Evolutionary conservation across 2,329 filamentous ascomycete genomes (phyloP).

Genomic region (Escovopsis sp.): DNA sequence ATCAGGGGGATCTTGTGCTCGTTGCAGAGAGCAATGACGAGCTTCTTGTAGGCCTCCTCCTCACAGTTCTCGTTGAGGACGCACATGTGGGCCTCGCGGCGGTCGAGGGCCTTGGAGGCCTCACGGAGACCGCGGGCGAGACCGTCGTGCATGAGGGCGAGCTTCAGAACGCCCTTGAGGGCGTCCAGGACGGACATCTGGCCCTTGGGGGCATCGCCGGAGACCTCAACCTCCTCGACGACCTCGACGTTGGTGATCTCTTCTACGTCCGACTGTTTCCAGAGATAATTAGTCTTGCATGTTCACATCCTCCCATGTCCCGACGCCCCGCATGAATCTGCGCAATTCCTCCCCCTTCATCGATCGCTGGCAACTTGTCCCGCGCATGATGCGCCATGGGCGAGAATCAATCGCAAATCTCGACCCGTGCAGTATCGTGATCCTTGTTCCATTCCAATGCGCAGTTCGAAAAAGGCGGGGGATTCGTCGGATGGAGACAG

Average conservation of each 20-base stretch:
- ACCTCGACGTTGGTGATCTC: constrained; percentile 73
- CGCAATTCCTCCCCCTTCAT: neutral
- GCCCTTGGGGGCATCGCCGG: constrained; percentile 77
- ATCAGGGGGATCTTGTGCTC: constrained; percentile 99
- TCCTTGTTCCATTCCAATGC: neutral
- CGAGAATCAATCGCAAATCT: neutral
- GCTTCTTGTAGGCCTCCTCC: constrained; percentile 99
- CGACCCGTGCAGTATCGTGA: neutral
- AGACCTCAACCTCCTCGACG: constrained; percentile 85
- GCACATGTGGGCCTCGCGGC: constrained; percentile 98
- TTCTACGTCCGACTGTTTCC: constrained; percentile 95
- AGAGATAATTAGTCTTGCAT: too few species aligned
- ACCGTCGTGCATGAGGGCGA: constrained; percentile 98
- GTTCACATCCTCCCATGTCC: too few species aligned
- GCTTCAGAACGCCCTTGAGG: constrained; percentile 97
- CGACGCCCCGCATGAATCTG: too few species aligned
- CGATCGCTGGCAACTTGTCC: neutral
- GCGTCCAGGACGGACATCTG: constrained; percentile 98
- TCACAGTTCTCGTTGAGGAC: constrained; percentile 99
- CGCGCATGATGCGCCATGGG: neutral
- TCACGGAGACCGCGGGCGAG: constrained; percentile 96
- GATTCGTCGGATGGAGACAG: too few species aligned
- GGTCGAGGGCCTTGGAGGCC: constrained; percentile 96
- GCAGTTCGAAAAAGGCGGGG: neutral
- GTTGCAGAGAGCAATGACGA: constrained; percentile 93